Conservation (phyloP, 805 yeast species). For the Spencermartinsiella europaea region DNA sequence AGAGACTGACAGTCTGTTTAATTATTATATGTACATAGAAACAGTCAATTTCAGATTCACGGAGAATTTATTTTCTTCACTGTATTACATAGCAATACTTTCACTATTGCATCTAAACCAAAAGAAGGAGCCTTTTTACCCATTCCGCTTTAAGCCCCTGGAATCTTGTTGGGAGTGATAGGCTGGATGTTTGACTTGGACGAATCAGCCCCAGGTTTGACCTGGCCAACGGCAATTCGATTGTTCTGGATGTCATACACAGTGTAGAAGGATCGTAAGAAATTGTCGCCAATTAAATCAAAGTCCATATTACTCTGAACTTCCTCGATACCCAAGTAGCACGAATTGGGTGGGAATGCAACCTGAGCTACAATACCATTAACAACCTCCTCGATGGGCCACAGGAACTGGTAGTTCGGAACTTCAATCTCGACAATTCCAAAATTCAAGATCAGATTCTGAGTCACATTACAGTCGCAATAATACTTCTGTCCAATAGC, state of each 20-base stretch:
- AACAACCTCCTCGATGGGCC: slow-evolving; percentile 33
- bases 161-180: slow-evolving; percentile 14
- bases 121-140: no score
- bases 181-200: slow-evolving; percentile 12
- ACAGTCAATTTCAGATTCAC: no score
- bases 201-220: slow-evolving; percentile 21
- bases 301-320: slow-evolving; percentile 31
- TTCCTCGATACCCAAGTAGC: slow-evolving; percentile 32
- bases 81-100: no score
- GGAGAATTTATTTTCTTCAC: no score
- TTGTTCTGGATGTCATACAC: slow-evolving; percentile 57
- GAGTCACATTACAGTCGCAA: slow-evolving; percentile 34
- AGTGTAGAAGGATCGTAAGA: slow-evolving; percentile 54
- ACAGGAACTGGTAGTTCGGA: slow-evolving; percentile 31
- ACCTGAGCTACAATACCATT: slow-evolving; percentile 25
- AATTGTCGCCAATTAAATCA: slow-evolving; percentile 55
- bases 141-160: no score
- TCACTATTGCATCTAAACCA: no score
- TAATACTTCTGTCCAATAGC: slow-evolving; percentile 32
- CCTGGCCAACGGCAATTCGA: slow-evolving; percentile 51
- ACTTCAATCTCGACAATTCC: slow-evolving; percentile 26
- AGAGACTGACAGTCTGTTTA: no score
- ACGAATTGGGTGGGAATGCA: slow-evolving; percentile 33
- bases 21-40: not conserved
- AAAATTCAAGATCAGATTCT: slow-evolving; percentile 27